Evolutionary conservation across 1,284 basidiomycete genomes (phyloP).

Genomic region (Somion occarium): DNA sequence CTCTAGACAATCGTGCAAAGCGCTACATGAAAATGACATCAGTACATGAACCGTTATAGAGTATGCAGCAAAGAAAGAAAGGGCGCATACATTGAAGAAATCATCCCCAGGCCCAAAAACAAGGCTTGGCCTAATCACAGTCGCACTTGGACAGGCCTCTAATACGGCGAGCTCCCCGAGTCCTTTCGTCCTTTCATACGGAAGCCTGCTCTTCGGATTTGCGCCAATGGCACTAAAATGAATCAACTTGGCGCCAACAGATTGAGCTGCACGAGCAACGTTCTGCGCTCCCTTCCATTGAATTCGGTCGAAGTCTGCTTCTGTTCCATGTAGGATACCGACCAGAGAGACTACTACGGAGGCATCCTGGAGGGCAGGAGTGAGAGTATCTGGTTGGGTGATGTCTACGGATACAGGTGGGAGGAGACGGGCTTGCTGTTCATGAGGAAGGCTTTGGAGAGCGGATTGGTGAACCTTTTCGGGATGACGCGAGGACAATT

Average conservation of each 20-base stretch:
- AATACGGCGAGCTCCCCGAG: conserved; percentile 53
- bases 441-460: conserved; percentile 19
- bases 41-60: conserved; percentile 7
- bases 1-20: conserved; percentile 52
- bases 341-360: conserved; percentile 58
- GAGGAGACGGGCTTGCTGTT: conserved; percentile 31
- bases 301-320: conserved; percentile 49
- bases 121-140: conserved; percentile 63
- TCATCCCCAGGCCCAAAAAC: conserved; percentile 71
- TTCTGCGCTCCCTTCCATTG: conserved; percentile 64
- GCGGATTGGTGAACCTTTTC: conserved; percentile 7
- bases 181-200: conserved; percentile 60
- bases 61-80: background rate
- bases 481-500: conserved; percentile 17
- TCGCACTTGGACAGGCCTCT: conserved; percentile 44
- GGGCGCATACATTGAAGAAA: conserved; percentile 56
- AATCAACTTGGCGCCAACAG: conserved; percentile 47
- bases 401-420: conserved; percentile 49
- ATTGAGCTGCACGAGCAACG: conserved; percentile 46
- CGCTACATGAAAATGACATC: conserved; percentile 33
- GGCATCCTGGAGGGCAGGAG: conserved; percentile 45
- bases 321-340: conserved; percentile 55
- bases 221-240: conserved; percentile 64
- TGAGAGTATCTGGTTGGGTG: conserved; percentile 42
- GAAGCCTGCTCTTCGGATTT: conserved; percentile 39